Evolutionary conservation across 2,329 filamentous ascomycete genomes (phyloP).

Genomic region (Penicillium sp.): DNA sequence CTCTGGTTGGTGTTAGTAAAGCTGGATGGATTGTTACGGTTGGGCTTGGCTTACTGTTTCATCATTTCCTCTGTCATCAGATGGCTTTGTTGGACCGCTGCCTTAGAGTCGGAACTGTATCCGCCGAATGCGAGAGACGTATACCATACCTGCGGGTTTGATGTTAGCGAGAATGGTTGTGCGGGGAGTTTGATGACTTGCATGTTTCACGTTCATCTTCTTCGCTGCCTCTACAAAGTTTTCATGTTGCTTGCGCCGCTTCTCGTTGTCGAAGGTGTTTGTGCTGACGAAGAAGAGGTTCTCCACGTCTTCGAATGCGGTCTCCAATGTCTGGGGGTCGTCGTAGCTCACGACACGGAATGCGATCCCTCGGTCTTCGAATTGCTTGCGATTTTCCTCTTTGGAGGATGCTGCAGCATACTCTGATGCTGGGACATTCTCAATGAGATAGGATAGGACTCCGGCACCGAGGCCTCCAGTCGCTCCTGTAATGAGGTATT

Average conservation of each 20-base stretch:
- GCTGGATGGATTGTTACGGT: not conserved
- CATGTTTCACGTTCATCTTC: constrained; percentile 44
- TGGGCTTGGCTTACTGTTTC: constrained; percentile 20
- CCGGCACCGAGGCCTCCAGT: constrained; percentile 32
- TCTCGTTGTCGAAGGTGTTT: constrained; percentile 43
- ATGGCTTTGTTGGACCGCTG: constrained; percentile 53
- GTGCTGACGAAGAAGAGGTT: constrained; percentile 52
- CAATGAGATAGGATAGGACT: constrained; percentile 28
- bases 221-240: constrained; percentile 49
- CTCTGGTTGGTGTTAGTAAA: constrained; percentile 17
- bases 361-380: constrained; percentile 39
- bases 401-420: constrained; percentile 45
- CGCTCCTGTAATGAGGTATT: constrained; percentile 34
- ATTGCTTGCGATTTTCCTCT: constrained; percentile 33
- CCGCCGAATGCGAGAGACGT: constrained; percentile 52
- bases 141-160: constrained; percentile 46
- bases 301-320: constrained; percentile 45
- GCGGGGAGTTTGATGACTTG: constrained; percentile 42
- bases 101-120: constrained; percentile 31
- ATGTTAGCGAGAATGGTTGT: constrained; percentile 30
- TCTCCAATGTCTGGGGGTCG: constrained; percentile 38
- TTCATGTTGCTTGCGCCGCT: constrained; percentile 40
- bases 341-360: constrained; percentile 49
- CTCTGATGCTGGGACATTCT: constrained; percentile 35
- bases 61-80: constrained; percentile 50